These are phyloP conservation scores for Cercospora sojina DNA, from an alignment of 2,329 filamentous ascomycete species.

Conservation along the genomic window DNA sequence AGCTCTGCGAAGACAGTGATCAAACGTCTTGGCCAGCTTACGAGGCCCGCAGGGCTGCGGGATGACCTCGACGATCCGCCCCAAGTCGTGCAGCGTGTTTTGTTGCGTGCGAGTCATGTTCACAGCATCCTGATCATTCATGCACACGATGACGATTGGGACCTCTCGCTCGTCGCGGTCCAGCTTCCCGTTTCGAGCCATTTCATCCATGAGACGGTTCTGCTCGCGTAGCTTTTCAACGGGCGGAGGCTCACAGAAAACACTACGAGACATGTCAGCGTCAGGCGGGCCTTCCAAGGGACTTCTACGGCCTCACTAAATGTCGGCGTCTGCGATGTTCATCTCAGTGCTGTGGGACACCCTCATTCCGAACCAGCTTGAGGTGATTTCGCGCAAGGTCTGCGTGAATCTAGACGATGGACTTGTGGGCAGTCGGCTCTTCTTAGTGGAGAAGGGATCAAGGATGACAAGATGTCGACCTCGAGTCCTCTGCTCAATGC, in stretches of 20 bases:
- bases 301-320: conserved; percentile 13
- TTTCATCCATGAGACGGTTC: background rate
- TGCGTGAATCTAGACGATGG: conserved; percentile 23
- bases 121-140: conserved; percentile 37
- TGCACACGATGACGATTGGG: conserved; percentile 40
- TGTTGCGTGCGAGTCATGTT: conserved; percentile 26
- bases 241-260: conserved; percentile 29
- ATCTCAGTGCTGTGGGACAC: conserved; percentile 20
- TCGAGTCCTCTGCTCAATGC: conserved; percentile 16
- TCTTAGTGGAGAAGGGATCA: conserved; percentile 11
- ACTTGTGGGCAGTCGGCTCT: conserved; percentile 5
- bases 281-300: background rate
- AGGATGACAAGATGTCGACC: conserved; percentile 28
- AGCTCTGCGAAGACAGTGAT: conserved; percentile 33
- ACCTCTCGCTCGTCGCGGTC: conserved; percentile 12
- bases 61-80: conserved; percentile 37
- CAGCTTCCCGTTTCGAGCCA: background rate
- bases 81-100: conserved; percentile 21
- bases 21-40: conserved; percentile 42
- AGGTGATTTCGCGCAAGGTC: conserved; percentile 26
- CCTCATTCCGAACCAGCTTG: conserved; percentile 29
- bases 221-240: conserved; percentile 24
- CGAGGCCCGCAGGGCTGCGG: conserved; percentile 42
- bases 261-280: background rate
- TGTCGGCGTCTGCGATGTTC: conserved; percentile 23